These are phyloP conservation scores for Torulaspora pretoriensis DNA, from an alignment of 1,139 yeast species.

Conservation along the genomic window DNA sequence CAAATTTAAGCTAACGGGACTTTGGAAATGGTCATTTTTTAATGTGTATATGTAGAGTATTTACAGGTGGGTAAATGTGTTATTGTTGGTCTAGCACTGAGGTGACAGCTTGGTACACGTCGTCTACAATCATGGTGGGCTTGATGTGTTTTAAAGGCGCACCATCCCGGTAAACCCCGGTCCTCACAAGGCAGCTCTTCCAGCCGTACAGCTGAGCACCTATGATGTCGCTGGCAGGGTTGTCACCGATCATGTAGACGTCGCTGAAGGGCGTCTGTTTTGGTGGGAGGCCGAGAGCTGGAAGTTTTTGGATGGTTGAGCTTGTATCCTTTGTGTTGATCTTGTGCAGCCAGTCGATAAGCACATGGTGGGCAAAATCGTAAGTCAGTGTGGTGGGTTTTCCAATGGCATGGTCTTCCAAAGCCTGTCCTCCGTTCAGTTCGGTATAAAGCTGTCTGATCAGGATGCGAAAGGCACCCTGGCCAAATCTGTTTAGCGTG, in stretches of 20 bases:
- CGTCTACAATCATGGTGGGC: conserved; percentile 40
- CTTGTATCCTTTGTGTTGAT: conserved; percentile 28
- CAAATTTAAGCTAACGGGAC: conserved; percentile 23
- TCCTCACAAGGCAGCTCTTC: conserved; percentile 75
- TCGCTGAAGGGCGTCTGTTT: conserved; percentile 40
- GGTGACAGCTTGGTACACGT: conserved; percentile 39
- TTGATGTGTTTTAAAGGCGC: conserved; percentile 44
- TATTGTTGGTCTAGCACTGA: conserved; percentile 26
- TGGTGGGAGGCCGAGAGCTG: conserved; percentile 27
- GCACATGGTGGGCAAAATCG: conserved; percentile 73
- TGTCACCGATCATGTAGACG: conserved; percentile 94
- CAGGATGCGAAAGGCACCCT: conserved; percentile 76
- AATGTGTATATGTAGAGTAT: conserved; percentile 4
- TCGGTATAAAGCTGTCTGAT: conserved; percentile 61
- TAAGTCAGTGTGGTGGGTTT: conserved; percentile 81
- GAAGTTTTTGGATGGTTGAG: conserved; percentile 22
- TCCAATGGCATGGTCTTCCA: conserved; percentile 66
- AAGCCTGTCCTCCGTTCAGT: conserved; percentile 47
- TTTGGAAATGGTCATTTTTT: background rate
- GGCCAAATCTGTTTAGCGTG: conserved; percentile 78
- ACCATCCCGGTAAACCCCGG: conserved; percentile 80
- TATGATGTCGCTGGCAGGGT: conserved; percentile 84
- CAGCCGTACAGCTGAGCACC: conserved; percentile 90
- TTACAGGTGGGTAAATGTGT: conserved; percentile 6
- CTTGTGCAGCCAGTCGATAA: conserved; percentile 54